A percentile compares a stretch with the other conserved stretches of the same genome.
These are phyloP conservation scores for Eucommia ulmoides DNA, from an alignment of 257 asterid species.

Conservation along the genomic window DNA sequence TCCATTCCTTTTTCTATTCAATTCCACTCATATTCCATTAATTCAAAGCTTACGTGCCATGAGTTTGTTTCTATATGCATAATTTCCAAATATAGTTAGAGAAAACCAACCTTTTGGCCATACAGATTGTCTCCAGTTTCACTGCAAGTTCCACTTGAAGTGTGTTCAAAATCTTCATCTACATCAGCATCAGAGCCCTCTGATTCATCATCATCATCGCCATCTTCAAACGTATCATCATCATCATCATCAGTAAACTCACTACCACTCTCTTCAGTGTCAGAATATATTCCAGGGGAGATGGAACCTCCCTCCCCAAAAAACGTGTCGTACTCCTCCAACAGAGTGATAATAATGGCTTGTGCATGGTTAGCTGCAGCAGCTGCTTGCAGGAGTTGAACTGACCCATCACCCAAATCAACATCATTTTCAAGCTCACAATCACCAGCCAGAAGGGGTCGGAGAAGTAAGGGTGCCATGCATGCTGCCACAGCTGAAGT, in stretches of 20 bases:
- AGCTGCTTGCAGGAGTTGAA: slow-evolving; percentile 94
- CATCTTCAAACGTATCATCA: slow-evolving; percentile 37
- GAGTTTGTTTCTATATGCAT: no score
- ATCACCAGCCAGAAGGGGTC: slow-evolving; percentile 96
- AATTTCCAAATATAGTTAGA: neutral
- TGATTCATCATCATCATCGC: slow-evolving; percentile 27
- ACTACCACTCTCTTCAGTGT: slow-evolving; percentile 79
- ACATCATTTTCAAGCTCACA: slow-evolving; percentile 68
- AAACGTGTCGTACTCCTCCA: slow-evolving; percentile 73
- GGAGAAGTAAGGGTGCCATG: slow-evolving; percentile 98
- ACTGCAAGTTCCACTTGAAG: slow-evolving; percentile 29
- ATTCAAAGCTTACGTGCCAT: no score
- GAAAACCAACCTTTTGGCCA: slow-evolving; percentile 29
- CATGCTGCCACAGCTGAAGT: slow-evolving; percentile 98
- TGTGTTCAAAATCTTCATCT: slow-evolving; percentile 47
- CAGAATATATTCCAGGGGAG: slow-evolving; percentile 75
- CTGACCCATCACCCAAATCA: slow-evolving; percentile 75
- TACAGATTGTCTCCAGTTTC: slow-evolving; percentile 16
- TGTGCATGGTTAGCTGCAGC: slow-evolving; percentile 99
- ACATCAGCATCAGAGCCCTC: slow-evolving; percentile 41
- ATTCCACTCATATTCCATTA: no score
- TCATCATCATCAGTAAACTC: slow-evolving; percentile 88
- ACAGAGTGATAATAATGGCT: slow-evolving; percentile 83
- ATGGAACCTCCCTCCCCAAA: slow-evolving; percentile 89
- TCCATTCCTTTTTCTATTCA: no score